Conservation (phyloP, 495 filamentous ascomycete species). For the Xanthoparmelia taractica region DNA sequence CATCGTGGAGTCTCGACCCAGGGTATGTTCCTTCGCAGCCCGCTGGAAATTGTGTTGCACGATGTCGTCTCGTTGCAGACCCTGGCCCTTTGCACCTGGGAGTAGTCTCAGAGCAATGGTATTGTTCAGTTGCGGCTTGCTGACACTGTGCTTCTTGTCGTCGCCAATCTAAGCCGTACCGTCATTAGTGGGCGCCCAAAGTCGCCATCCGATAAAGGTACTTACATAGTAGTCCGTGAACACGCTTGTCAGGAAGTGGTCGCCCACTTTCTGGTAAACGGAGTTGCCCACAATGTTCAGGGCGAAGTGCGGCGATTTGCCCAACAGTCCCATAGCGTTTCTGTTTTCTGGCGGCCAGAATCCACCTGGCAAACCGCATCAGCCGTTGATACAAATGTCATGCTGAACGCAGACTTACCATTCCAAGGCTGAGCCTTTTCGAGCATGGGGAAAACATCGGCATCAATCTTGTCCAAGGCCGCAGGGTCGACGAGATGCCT, state of each 20-base stretch:
- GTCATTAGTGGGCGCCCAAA: conserved; percentile 16
- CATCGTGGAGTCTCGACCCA: conserved; percentile 27
- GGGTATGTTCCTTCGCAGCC: conserved; percentile 20
- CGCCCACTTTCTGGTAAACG: not conserved
- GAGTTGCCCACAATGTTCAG: not conserved
- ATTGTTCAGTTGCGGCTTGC: conserved; percentile 29
- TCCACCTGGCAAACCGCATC: too few species aligned
- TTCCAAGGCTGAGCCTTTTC: too few species aligned
- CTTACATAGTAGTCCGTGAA: not conserved
- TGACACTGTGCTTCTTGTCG: too few species aligned
- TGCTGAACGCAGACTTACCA: too few species aligned
- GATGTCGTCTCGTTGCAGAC: conserved; percentile 33
- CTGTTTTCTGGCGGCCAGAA: not conserved
- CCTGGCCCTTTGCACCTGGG: conserved; percentile 30
- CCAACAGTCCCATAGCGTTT: not conserved
- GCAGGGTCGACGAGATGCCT: not conserved
- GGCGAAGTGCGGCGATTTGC: not conserved
- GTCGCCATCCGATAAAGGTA: too few species aligned
- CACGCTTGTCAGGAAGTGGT: not conserved
- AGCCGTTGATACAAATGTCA: too few species aligned
- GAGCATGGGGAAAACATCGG: too few species aligned
- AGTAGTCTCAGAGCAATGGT: conserved; percentile 29
- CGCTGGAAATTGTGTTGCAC: conserved; percentile 27
- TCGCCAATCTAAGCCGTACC: conserved; percentile 22
- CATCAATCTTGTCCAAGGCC: not conserved